Conservation (phyloP, 2,329 filamentous ascomycete genomes). For the Trichoderma brevicompactum region DNA sequence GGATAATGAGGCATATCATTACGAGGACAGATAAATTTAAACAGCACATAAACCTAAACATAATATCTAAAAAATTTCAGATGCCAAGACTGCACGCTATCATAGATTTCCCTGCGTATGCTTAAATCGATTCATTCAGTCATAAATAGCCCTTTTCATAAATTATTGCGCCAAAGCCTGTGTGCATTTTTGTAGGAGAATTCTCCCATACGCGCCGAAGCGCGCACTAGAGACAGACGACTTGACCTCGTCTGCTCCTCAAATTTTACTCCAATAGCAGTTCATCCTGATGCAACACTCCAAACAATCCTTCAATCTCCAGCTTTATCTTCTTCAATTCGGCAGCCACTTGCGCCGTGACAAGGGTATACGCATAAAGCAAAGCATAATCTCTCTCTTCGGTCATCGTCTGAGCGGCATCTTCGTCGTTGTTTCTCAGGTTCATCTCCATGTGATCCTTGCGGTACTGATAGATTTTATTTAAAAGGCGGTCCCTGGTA, state of each 20-base stretch:
- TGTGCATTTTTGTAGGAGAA: not conserved
- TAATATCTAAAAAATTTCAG: not conserved
- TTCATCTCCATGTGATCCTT: constrained; percentile 61
- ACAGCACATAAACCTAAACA: not conserved
- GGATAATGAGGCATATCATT: not conserved
- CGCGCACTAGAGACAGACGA: not conserved
- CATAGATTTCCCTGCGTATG: constrained; percentile 6
- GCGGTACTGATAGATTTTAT: constrained; percentile 86
- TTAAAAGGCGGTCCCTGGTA: constrained; percentile 79
- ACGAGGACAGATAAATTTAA: not conserved
- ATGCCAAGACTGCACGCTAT: not conserved
- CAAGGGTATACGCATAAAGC: constrained; percentile 84
- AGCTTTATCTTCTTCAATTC: constrained; percentile 64
- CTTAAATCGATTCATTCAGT: not conserved
- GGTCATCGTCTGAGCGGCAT: constrained; percentile 46
- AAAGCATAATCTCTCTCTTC: constrained; percentile 86
- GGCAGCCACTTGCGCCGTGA: constrained; percentile 68
- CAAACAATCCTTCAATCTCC: constrained; percentile 67
- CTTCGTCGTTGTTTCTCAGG: constrained; percentile 31
- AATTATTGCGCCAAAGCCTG: not conserved
- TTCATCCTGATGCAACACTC: constrained; percentile 63
- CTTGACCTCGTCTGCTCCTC: not conserved
- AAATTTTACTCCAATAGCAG: constrained; percentile 56
- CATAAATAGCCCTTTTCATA: not conserved
- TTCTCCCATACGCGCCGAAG: not conserved